Conservation (phyloP, 2,329 filamentous ascomycete genomes). For the Tolypocladium album region DNA sequence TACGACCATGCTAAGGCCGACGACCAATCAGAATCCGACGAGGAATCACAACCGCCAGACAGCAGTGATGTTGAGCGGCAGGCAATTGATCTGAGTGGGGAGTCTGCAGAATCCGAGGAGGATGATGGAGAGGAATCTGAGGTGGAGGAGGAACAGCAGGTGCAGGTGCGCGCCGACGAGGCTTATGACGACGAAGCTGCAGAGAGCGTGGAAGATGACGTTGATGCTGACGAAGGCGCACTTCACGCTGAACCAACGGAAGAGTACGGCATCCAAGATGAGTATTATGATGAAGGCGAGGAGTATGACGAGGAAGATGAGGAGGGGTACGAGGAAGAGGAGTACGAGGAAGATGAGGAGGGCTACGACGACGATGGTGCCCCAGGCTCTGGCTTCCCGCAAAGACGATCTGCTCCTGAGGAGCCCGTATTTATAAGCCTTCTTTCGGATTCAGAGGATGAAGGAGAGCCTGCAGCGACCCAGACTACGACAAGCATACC, state of each 20-base stretch:
- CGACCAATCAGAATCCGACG: slow-evolving; percentile 14
- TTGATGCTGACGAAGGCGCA: neutral
- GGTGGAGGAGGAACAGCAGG: slow-evolving; percentile 8
- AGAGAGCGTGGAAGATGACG: neutral
- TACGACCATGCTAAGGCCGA: slow-evolving; percentile 20
- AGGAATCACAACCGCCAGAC: slow-evolving; percentile 5
- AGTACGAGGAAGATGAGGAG: slow-evolving; percentile 3
- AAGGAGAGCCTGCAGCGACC: slow-evolving; percentile 12
- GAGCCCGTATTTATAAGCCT: slow-evolving; percentile 34
- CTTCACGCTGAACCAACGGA: neutral
- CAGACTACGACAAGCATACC: neutral
- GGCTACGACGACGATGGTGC: slow-evolving; percentile 2
- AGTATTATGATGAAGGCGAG: neutral
- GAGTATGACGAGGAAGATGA: neutral
- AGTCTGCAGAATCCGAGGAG: slow-evolving; percentile 10
- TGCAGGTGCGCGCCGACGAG: neutral
- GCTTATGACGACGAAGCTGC: neutral
- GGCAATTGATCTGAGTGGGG: slow-evolving; percentile 20
- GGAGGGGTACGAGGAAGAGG: neutral
- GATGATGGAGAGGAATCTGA: slow-evolving; percentile 6
- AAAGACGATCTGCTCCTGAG: slow-evolving; percentile 9
- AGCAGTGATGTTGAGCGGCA: slow-evolving; percentile 7
- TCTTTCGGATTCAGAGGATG: slow-evolving; percentile 35
- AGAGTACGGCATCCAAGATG: neutral
- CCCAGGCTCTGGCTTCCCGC: slow-evolving; percentile 1